Evolutionary conservation across 768 basidiomycete genomes (phyloP).

Genomic region (Panaeolus papilionaceus): DNA sequence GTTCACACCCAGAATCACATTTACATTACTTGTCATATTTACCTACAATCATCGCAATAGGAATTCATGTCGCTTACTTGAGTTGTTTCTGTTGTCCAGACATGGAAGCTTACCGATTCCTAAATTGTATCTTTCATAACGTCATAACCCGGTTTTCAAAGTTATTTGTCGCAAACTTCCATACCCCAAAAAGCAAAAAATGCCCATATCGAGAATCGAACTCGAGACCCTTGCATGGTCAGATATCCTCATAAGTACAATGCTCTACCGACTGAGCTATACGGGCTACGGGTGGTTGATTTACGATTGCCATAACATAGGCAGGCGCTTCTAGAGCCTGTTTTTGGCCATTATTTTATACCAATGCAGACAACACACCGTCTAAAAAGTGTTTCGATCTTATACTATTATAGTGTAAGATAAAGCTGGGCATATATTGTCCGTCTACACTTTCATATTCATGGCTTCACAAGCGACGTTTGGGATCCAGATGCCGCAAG

Average conservation of each 20-base stretch:
- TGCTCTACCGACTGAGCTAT: slow-evolving; percentile 65
- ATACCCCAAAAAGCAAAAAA: slow-evolving; percentile 30
- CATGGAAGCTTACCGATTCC: no score
- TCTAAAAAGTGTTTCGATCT: neutral
- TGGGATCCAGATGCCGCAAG: slow-evolving; percentile 2
- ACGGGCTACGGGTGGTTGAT: slow-evolving; percentile 43
- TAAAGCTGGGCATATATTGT: neutral
- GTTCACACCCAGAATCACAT: neutral
- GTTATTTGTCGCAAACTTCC: neutral
- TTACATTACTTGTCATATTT: neutral
- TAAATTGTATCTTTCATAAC: no score
- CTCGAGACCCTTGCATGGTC: slow-evolving; percentile 61
- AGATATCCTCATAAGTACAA: slow-evolving; percentile 63
- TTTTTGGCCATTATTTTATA: neutral
- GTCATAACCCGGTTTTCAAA: no score
- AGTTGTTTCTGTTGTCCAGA: neutral
- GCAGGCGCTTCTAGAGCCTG: neutral
- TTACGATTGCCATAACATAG: neutral
- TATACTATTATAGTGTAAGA: slow-evolving; percentile 8
- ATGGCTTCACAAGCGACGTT: neutral
- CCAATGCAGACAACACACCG: neutral
- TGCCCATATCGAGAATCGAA: slow-evolving; percentile 63
- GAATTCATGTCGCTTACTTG: slow-evolving; percentile 1
- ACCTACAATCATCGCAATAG: neutral
- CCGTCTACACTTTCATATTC: neutral